A percentile compares a stretch with the other conserved stretches of the same genome.
These are phyloP conservation scores for Plasmodium vivax DNA, from an alignment of 169 alveolate species.

Conservation along the genomic window DNA sequence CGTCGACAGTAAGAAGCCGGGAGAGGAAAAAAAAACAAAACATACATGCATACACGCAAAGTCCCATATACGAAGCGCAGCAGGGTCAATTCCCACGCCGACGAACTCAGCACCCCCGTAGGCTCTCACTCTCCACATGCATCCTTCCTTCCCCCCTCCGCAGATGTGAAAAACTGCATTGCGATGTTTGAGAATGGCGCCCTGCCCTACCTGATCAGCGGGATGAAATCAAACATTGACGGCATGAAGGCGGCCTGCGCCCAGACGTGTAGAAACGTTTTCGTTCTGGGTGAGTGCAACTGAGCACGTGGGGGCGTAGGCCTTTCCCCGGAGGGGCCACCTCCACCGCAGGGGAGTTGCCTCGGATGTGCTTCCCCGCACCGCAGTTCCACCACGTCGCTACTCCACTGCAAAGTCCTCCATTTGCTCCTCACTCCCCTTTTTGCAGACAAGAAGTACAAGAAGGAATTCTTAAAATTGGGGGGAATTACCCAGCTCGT, in stretches of 20 bases:
- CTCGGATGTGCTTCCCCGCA: not conserved
- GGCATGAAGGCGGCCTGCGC: slow-evolving; percentile 94
- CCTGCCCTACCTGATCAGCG: slow-evolving; percentile 87
- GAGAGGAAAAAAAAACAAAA: not conserved
- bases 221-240: slow-evolving; percentile 89
- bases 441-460: slow-evolving; percentile 83
- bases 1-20: slow-evolving; percentile 84
- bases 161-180: slow-evolving; percentile 87
- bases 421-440: not conserved
- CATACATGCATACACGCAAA: not conserved
- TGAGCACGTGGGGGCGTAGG: not conserved
- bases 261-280: slow-evolving; percentile 91
- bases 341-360: not conserved
- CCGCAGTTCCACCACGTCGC: not conserved
- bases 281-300: slow-evolving; percentile 82
- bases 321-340: not conserved
- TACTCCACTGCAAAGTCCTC: not conserved
- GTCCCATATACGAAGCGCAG: not conserved
- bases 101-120: not conserved
- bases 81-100: not conserved
- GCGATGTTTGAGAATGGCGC: slow-evolving; percentile 91
- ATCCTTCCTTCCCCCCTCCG: not conserved
- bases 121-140: not conserved
- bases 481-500: slow-evolving; percentile 90
- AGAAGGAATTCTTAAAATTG: slow-evolving; percentile 87